Evolutionary conservation across 805 yeast genomes (phyloP).

Genomic region (Spathaspora passalidarum): DNA sequence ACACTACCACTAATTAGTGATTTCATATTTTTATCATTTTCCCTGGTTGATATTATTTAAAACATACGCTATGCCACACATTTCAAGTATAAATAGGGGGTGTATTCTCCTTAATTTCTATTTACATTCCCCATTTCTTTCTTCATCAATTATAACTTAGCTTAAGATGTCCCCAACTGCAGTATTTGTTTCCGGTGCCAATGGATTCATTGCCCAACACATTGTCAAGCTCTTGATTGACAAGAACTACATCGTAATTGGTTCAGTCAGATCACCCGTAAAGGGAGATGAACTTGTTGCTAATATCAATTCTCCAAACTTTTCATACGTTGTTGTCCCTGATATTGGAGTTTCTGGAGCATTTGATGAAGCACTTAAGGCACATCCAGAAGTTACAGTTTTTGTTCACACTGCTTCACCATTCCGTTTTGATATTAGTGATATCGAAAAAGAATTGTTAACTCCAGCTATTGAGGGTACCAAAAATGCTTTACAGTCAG

Average conservation of each 20-base stretch:
- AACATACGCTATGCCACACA: no score
- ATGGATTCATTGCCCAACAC: constrained; percentile 55
- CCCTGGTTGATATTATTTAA: no score
- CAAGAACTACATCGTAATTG: constrained; percentile 45
- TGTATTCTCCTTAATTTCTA: no score
- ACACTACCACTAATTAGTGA: no score
- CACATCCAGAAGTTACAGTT: constrained; percentile 23
- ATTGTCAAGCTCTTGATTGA: constrained; percentile 38
- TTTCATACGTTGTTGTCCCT: constrained; percentile 21
- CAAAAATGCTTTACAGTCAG: constrained; percentile 32
- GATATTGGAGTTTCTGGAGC: constrained; percentile 21
- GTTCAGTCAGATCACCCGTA: constrained; percentile 45
- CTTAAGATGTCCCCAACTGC: constrained; percentile 12
- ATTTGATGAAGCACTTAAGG: constrained; percentile 24
- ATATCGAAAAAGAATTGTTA: constrained; percentile 19
- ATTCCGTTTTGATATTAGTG: constrained; percentile 14
- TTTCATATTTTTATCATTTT: no score
- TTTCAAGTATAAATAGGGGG: no score
- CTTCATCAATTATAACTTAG: no score
- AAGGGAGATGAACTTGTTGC: constrained; percentile 39
- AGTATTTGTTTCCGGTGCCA: constrained; percentile 53
- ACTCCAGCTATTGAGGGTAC: constrained; percentile 33
- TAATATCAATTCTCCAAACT: constrained; percentile 12
- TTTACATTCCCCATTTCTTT: no score
- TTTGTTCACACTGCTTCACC: constrained; percentile 33